These are phyloP conservation scores for Phoma herbarum DNA, from an alignment of 2,329 filamentous ascomycete genomes.

Conservation along the genomic window DNA sequence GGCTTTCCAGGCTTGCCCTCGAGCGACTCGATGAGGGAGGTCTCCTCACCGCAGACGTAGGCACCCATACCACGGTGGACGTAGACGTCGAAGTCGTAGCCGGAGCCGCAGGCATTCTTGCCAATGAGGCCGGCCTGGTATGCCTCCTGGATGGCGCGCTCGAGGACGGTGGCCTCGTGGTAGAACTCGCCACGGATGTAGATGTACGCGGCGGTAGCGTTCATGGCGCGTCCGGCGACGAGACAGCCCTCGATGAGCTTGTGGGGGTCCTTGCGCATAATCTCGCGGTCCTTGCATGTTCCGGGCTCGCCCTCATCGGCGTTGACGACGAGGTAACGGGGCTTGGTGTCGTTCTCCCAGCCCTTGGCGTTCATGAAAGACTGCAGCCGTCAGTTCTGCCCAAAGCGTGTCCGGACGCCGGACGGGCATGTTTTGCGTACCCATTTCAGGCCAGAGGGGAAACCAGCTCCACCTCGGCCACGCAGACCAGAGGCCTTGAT, in stretches of 20 bases:
- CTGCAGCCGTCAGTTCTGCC: constrained; percentile 58
- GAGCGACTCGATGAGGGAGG: constrained; percentile 95
- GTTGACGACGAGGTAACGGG: constrained; percentile 96
- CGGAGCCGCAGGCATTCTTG: constrained; percentile 96
- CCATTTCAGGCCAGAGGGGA: constrained; percentile 99
- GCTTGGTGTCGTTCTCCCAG: constrained; percentile 97
- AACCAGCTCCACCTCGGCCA: constrained; percentile 95
- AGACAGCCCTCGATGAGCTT: constrained; percentile 98
- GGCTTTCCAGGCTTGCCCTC: constrained; percentile 99
- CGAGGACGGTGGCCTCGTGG: constrained; percentile 90
- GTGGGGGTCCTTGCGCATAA: constrained; percentile 99
- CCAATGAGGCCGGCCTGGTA: constrained; percentile 94
- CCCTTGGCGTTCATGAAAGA: constrained; percentile 99
- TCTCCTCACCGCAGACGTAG: constrained; percentile 98
- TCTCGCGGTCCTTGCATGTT: constrained; percentile 99
- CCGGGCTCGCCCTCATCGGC: constrained; percentile 98
- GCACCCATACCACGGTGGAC: constrained; percentile 96
- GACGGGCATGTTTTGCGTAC: constrained; percentile 60
- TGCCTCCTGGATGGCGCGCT: constrained; percentile 96
- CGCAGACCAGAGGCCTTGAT: constrained; percentile 95
- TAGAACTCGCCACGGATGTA: constrained; percentile 99
- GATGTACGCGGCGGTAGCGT: constrained; percentile 97
- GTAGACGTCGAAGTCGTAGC: constrained; percentile 98
- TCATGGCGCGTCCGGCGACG: constrained; percentile 96
- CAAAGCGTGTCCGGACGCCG: constrained; percentile 1